Conservation (phyloP, 306 rosid genomes). For the Phaseolus lunatus region DNA sequence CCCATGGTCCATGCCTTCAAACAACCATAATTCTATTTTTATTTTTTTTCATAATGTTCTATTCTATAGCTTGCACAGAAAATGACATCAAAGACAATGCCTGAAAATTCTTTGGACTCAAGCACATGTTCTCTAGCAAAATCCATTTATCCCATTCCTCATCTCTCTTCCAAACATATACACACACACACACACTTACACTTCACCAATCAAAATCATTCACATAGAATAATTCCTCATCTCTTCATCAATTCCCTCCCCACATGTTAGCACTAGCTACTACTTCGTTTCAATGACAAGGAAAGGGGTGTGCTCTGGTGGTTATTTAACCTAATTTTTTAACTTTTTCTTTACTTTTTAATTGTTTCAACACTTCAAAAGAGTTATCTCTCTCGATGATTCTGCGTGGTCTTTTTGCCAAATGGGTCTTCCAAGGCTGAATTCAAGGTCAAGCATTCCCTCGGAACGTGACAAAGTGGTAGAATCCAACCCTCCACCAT, state of each 20-base stretch:
- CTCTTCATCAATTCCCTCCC: background rate
- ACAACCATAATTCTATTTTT: slow-evolving; percentile 33
- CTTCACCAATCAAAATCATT: slow-evolving; percentile 38
- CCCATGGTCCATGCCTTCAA: slow-evolving; percentile 49
- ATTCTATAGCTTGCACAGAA: slow-evolving; percentile 40
- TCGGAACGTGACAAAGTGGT: slow-evolving; percentile 63
- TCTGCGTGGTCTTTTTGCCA: slow-evolving; percentile 65
- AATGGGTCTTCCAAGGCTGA: slow-evolving; percentile 89
- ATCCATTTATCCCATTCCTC: slow-evolving; percentile 42
- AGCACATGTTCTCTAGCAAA: slow-evolving; percentile 51
- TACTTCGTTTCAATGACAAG: too few relatives aligned
- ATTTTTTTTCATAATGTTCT: slow-evolving; percentile 12
- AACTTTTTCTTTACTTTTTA: too few relatives aligned
- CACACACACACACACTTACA: slow-evolving; percentile 11
- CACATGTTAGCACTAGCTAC: background rate
- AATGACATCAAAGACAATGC: slow-evolving; percentile 52
- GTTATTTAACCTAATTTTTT: background rate
- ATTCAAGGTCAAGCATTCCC: slow-evolving; percentile 74
- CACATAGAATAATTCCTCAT: slow-evolving; percentile 42
- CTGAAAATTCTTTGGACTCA: slow-evolving; percentile 47
- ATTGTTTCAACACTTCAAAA: slow-evolving; percentile 54
- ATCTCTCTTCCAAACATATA: slow-evolving; percentile 39
- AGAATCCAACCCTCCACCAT: slow-evolving; percentile 57
- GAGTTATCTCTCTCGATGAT: slow-evolving; percentile 65
- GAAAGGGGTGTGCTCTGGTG: slow-evolving; percentile 30